Conservation (phyloP, 2,329 filamentous ascomycete genomes). For the Penicillium sclerotiorum region DNA sequence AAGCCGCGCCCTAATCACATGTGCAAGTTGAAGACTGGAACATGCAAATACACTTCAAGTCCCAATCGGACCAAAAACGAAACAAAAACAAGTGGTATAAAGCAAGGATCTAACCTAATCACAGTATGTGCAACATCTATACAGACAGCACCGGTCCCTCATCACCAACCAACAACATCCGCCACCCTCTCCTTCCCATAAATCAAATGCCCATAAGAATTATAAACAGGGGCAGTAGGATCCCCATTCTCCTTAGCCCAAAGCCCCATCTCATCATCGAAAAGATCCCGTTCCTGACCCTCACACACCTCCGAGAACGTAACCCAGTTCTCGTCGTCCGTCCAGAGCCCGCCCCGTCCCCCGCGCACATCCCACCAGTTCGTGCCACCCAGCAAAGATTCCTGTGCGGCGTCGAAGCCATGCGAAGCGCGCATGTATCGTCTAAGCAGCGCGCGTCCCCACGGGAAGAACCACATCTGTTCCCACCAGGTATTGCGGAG, state of each 20-base stretch:
- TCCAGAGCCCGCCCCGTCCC: constrained; percentile 59
- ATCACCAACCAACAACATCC: too few species aligned
- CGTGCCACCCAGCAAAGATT: constrained; percentile 50
- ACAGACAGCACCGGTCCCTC: too few species aligned
- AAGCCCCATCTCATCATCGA: constrained; percentile 50
- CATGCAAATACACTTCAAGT: too few species aligned
- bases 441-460: constrained; percentile 53
- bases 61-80: too few species aligned
- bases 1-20: too few species aligned
- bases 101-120: too few species aligned
- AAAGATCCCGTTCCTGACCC: constrained; percentile 49
- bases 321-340: constrained; percentile 52
- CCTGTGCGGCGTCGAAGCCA: constrained; percentile 46
- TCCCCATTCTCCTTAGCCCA: constrained; percentile 42
- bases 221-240: constrained; percentile 38
- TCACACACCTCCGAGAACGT: constrained; percentile 53
- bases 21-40: too few species aligned
- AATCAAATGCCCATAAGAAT: constrained; percentile 41
- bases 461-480: constrained; percentile 53
- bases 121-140: too few species aligned
- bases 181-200: constrained; percentile 40
- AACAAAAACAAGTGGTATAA: too few species aligned
- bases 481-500: constrained; percentile 44
- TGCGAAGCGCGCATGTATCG: constrained; percentile 51
- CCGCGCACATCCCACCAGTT: constrained; percentile 54